A percentile compares a stretch with the other conserved stretches of the same genome.
These are phyloP conservation scores for Aureobasidium sp. DNA, from an alignment of 2,329 filamentous ascomycete genomes.

Conservation along the genomic window DNA sequence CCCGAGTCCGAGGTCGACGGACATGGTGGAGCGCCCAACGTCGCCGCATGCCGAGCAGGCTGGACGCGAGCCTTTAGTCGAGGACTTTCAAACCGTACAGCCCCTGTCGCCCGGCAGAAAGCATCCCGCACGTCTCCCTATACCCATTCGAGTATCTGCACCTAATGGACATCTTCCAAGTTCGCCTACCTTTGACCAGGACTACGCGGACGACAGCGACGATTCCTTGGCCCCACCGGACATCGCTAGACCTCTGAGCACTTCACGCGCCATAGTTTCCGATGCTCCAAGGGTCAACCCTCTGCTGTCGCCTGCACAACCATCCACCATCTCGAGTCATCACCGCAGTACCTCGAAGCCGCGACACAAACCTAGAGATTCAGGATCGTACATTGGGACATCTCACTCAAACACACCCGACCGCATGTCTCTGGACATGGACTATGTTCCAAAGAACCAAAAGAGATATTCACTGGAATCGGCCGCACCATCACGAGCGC, in stretches of 20 bases:
- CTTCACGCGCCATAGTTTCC: not conserved
- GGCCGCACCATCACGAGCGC: not conserved
- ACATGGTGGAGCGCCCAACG: not conserved
- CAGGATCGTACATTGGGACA: not conserved
- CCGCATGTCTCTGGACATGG: not conserved
- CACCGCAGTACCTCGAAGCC: not conserved
- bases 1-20: not conserved
- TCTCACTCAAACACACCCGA: not conserved
- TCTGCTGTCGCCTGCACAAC: not conserved
- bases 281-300: not conserved
- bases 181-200: not conserved
- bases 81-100: slow-evolving; percentile 21
- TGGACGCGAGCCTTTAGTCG: slow-evolving; percentile 17
- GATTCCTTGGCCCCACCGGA: not conserved
- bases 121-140: not conserved
- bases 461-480: not conserved
- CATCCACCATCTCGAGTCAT: not conserved
- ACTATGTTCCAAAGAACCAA: not conserved
- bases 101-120: not conserved
- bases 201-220: not conserved
- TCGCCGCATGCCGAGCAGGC: not conserved
- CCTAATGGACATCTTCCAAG: not conserved
- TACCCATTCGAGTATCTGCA: not conserved
- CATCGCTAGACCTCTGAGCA: not conserved
- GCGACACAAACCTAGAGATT: not conserved